Percentiles rank a stretch among this genome's conserved stretches.
Evolutionary conservation across 139 green algal species (phyloP).

Genomic region (Chlorella sp.): DNA sequence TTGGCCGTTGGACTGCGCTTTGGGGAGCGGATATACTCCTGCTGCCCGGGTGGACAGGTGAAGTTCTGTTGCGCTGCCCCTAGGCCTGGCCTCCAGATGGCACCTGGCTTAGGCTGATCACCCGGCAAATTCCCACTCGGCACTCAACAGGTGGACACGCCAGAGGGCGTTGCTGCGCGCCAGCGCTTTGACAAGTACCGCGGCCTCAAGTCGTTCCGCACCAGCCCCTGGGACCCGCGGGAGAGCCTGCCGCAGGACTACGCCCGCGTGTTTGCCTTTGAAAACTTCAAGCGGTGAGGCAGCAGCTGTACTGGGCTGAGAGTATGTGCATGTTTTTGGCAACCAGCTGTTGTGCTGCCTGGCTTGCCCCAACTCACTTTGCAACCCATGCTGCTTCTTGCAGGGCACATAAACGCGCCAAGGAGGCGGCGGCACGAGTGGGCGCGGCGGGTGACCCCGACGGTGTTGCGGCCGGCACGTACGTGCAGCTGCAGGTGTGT

Average conservation of each 20-base stretch:
- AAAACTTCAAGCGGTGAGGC: slow-evolving; percentile 76
- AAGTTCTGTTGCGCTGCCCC: too few relatives aligned
- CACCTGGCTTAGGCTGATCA: too few relatives aligned
- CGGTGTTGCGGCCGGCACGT: slow-evolving; percentile 64
- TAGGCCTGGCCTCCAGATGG: too few relatives aligned
- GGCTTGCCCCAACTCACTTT: background rate
- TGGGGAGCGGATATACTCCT: background rate
- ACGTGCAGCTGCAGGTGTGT: slow-evolving; percentile 62
- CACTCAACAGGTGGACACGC: slow-evolving; percentile 77
- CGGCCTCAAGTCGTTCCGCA: slow-evolving; percentile 93
- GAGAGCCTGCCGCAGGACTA: slow-evolving; percentile 92
- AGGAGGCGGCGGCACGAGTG: slow-evolving; percentile 36
- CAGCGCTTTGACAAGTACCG: slow-evolving; percentile 79
- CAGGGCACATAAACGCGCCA: slow-evolving; percentile 51
- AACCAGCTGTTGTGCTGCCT: too few relatives aligned
- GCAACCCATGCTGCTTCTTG: background rate
- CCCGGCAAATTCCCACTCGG: background rate
- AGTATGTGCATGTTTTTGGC: too few relatives aligned
- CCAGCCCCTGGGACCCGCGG: slow-evolving; percentile 88
- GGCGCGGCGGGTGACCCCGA: background rate
- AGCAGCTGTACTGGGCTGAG: background rate
- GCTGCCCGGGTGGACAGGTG: too few relatives aligned
- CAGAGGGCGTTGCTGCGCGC: slow-evolving; percentile 69
- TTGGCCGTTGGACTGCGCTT: background rate
- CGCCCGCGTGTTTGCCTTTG: slow-evolving; percentile 92